A percentile compares a stretch with the other conserved stretches of the same genome.
Conservation (phyloP, 2,329 filamentous ascomycete species). For the Phoma herbarum region DNA sequence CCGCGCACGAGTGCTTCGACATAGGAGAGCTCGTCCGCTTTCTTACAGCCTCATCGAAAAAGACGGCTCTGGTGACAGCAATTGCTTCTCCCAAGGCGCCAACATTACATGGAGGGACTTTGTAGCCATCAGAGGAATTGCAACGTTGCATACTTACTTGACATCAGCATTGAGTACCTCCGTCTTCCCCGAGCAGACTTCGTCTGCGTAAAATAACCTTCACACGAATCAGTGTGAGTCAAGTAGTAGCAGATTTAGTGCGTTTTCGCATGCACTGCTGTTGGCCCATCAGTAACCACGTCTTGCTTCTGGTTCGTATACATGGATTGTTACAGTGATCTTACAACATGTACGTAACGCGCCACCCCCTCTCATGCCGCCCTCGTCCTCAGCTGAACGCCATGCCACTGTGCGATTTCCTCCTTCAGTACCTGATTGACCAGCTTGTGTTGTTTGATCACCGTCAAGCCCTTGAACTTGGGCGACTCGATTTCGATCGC, state of each 20-base stretch:
- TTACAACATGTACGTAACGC: conserved; percentile 18
- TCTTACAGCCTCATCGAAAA: no score
- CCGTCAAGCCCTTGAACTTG: conserved; percentile 72
- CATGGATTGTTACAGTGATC: conserved; percentile 20
- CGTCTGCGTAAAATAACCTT: neutral
- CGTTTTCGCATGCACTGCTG: neutral
- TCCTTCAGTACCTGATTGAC: conserved; percentile 79
- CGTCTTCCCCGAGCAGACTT: neutral
- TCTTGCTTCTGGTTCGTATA: neutral
- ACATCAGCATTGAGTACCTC: neutral
- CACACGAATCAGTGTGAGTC: neutral
- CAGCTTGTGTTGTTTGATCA: conserved; percentile 84
- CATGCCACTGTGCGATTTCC: conserved; percentile 82
- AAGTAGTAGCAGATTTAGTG: neutral
- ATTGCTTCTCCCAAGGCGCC: no score
- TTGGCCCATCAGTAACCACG: neutral
- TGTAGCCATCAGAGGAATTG: neutral
- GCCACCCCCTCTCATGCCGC: conserved; percentile 44
- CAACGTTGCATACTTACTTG: neutral
- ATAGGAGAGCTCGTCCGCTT: no score
- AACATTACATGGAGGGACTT: neutral
- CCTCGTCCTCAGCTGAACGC: conserved; percentile 79
- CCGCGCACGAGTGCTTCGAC: no score
- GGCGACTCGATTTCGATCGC: conserved; percentile 78
- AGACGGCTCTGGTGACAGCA: no score